phyloP scores from a whole-genome alignment of 202 grass and related monocot genomes.

The Carex arenaria region DNA sequence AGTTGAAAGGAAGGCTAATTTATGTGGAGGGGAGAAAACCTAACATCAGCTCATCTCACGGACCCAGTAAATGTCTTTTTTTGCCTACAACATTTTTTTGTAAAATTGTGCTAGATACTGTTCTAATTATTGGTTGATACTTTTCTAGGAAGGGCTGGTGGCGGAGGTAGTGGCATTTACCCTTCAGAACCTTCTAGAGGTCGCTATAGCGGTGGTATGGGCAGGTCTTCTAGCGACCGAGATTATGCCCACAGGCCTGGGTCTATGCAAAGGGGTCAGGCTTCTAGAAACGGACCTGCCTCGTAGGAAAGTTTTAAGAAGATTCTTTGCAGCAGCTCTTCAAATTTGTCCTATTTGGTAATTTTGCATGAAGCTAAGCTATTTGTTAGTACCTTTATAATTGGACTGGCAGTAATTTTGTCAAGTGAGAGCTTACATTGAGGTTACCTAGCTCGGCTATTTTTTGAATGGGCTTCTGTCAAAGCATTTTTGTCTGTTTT shows the following conservation, averaged over 20 bases:
- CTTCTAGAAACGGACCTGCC: conserved; percentile 3
- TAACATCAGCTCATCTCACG: conserved; percentile 39
- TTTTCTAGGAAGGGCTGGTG: conserved; percentile 48
- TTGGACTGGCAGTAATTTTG: conserved; percentile 19
- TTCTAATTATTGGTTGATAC: conserved; percentile 15
- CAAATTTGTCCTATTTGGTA: conserved; percentile 19
- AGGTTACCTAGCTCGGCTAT: neutral
- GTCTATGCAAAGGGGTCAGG: conserved; percentile 27
- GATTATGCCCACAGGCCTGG: conserved; percentile 43
- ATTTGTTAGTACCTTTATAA: conserved; percentile 46
- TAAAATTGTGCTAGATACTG: neutral
- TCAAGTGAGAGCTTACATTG: conserved; percentile 30
- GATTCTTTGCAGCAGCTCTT: neutral
- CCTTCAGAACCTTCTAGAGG: conserved; percentile 41
- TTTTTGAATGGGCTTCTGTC: conserved; percentile 34
- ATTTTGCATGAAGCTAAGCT: conserved; percentile 25
- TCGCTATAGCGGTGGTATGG: conserved; percentile 29
- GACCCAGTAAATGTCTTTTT: conserved; percentile 51
- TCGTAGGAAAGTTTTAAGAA: conserved; percentile 40
- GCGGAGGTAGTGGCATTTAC: conserved; percentile 31
- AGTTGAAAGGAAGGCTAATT: conserved; percentile 68
- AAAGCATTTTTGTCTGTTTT: conserved; percentile 27
- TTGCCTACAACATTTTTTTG: conserved; percentile 2
- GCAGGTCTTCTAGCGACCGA: conserved; percentile 23
- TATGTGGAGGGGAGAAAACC: conserved; percentile 72